Percentiles rank a stretch among this genome's conserved stretches.
These are phyloP conservation scores for Boletus fagicola DNA, from an alignment of 768 basidiomycete genomes.

Conservation along the genomic window DNA sequence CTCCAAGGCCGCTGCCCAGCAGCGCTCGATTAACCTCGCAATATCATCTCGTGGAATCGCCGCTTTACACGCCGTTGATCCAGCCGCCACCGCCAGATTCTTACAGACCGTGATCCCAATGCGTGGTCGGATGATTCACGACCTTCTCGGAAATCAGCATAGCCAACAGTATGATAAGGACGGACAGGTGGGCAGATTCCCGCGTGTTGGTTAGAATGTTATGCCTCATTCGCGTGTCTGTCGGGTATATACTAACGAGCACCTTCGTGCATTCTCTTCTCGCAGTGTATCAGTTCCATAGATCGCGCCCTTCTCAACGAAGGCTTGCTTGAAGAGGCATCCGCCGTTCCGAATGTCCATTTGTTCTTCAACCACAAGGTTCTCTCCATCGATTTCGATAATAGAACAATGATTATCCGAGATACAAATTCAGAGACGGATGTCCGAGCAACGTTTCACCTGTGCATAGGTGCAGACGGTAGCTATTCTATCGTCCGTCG, in stretches of 20 bases:
- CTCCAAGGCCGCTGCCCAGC: conserved; percentile 61
- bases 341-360: conserved; percentile 58
- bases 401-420: conserved; percentile 51
- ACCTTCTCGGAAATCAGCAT: conserved; percentile 62
- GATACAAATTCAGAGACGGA: conserved; percentile 45
- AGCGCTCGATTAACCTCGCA: conserved; percentile 94
- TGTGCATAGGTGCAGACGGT: conserved; percentile 92
- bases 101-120: conserved; percentile 85
- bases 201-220: conserved; percentile 10
- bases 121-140: conserved; percentile 95
- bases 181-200: conserved; percentile 66
- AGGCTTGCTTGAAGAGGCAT: conserved; percentile 73
- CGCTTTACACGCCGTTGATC: conserved; percentile 80
- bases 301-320: conserved; percentile 87
- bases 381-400: conserved; percentile 70
- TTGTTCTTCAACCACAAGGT: conserved; percentile 83
- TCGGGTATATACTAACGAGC: conserved; percentile 23
- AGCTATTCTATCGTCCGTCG: conserved; percentile 88
- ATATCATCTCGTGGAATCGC: conserved; percentile 92
- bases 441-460: conserved; percentile 57
- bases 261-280: conserved; percentile 22
- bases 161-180: conserved; percentile 88
- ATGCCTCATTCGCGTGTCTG: conserved; percentile 21
- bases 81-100: conserved; percentile 64
- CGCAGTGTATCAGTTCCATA: conserved; percentile 91